These are phyloP conservation scores for Suillus subaureus DNA, from an alignment of 768 basidiomycete species.

Conservation along the genomic window DNA sequence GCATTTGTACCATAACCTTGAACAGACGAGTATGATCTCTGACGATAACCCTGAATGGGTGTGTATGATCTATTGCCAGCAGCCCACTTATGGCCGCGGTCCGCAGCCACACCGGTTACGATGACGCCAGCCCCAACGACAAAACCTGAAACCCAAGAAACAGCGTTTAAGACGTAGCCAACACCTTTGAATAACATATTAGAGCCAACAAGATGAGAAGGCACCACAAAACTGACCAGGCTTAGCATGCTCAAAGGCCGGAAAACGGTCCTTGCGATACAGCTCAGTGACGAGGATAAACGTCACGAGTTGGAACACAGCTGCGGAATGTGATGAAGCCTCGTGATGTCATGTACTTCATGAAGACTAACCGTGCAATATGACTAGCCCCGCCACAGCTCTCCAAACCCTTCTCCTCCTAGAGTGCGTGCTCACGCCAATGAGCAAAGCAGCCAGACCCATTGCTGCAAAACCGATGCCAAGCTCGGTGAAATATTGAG, in stretches of 20 bases:
- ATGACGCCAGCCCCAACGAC: slow-evolving; percentile 56
- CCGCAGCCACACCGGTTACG: slow-evolving; percentile 58
- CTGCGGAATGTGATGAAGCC: slow-evolving; percentile 32
- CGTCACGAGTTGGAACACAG: slow-evolving; percentile 58
- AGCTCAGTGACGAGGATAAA: slow-evolving; percentile 68
- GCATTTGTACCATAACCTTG: neutral
- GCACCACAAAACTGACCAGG: slow-evolving; percentile 47
- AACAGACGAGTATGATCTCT: slow-evolving; percentile 53
- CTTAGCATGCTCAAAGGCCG: slow-evolving; percentile 57
- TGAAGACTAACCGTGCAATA: slow-evolving; percentile 53
- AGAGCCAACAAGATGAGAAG: neutral
- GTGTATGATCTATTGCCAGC: slow-evolving; percentile 73
- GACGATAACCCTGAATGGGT: slow-evolving; percentile 20
- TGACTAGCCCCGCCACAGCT: slow-evolving; percentile 64
- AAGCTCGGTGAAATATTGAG: slow-evolving; percentile 65
- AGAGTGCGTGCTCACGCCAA: slow-evolving; percentile 75
- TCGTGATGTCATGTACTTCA: neutral
- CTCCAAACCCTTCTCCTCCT: slow-evolving; percentile 77
- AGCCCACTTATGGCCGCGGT: slow-evolving; percentile 62
- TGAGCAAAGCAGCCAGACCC: slow-evolving; percentile 57
- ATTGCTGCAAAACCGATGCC: slow-evolving; percentile 64
- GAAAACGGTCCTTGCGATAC: slow-evolving; percentile 48
- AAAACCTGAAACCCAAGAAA: slow-evolving; percentile 64
- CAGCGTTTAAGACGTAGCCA: slow-evolving; percentile 57
- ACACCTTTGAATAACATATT: slow-evolving; percentile 43